phyloP scores from a whole-genome alignment of 495 filamentous ascomycete genomes.

The Hypoxylon intermedium region DNA sequence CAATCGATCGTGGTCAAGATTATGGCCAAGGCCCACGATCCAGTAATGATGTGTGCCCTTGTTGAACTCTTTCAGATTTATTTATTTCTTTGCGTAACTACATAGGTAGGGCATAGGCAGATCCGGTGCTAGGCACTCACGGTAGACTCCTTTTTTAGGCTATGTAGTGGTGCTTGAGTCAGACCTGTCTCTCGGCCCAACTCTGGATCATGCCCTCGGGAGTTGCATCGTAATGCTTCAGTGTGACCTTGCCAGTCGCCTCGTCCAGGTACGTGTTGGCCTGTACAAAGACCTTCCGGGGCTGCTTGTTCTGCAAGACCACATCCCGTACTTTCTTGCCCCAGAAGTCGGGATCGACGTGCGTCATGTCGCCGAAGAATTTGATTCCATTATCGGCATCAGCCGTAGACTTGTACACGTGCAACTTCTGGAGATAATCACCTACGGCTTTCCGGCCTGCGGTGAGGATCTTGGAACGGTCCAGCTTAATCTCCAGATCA shows the following conservation, averaged over 20 bases:
- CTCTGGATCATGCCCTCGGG: constrained; percentile 88
- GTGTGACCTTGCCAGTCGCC: constrained; percentile 70
- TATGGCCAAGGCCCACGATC: no score
- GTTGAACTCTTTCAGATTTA: no score
- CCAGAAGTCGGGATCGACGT: constrained; percentile 80
- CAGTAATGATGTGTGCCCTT: no score
- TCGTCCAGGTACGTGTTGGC: constrained; percentile 80
- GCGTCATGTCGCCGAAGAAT: constrained; percentile 83
- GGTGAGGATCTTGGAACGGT: constrained; percentile 80
- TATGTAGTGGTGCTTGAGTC: constrained; percentile 5
- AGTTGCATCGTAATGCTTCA: constrained; percentile 90
- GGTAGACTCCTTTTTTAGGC: constrained; percentile 16
- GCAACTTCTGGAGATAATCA: constrained; percentile 87
- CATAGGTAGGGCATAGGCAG: no score
- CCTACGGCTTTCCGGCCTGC: constrained; percentile 75
- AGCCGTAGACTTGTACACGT: constrained; percentile 90
- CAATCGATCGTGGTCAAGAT: no score
- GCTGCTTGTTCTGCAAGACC: constrained; percentile 85
- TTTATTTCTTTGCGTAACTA: no score
- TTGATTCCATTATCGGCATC: constrained; percentile 76
- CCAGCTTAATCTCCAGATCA: constrained; percentile 80
- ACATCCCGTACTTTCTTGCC: constrained; percentile 74
- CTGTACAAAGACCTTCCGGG: constrained; percentile 95
- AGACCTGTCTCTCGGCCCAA: constrained; percentile 69
- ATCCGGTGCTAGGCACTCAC: constrained; percentile 22